Percentiles rank a stretch among this genome's conserved stretches.
Conservation (phyloP, 1,284 basidiomycete species). For the Anthracocystis walkeri region DNA sequence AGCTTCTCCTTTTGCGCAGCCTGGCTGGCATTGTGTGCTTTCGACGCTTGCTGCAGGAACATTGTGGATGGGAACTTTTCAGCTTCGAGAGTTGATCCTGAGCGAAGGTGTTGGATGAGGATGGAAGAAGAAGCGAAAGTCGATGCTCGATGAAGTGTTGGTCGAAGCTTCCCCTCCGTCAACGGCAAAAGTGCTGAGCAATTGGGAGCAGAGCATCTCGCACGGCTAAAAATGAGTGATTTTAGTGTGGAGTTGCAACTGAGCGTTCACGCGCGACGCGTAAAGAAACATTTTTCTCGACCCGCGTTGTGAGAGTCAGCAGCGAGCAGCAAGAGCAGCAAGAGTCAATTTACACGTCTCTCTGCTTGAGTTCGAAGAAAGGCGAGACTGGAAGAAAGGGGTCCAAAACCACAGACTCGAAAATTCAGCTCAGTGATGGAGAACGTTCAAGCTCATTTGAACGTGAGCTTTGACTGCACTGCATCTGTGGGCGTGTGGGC, state of each 20-base stretch:
- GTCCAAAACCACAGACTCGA: background rate
- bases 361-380: background rate
- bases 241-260: slow-evolving; percentile 1
- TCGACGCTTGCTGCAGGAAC: slow-evolving; percentile 49
- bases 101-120: background rate
- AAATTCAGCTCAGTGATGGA: slow-evolving; percentile 3
- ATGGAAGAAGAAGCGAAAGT: background rate
- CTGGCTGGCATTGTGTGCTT: slow-evolving; percentile 35
- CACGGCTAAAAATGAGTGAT: background rate
- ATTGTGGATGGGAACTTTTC: background rate
- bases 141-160: background rate
- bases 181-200: slow-evolving; percentile 2
- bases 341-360: slow-evolving; percentile 14
- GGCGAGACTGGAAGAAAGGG: slow-evolving; percentile 11
- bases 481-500: background rate
- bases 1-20: slow-evolving; percentile 46
- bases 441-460: background rate
- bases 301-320: slow-evolving; percentile 2
- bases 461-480: too few relatives aligned
- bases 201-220: slow-evolving; percentile 1
- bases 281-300: slow-evolving; percentile 17
- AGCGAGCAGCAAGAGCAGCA: background rate
- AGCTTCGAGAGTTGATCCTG: background rate
- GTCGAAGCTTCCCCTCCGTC: slow-evolving; percentile 1
- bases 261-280: slow-evolving; percentile 31